Base-by-base conservation (phyloP, 371 early-diverging fungal species). In the Zychaea mexicana region DNA sequence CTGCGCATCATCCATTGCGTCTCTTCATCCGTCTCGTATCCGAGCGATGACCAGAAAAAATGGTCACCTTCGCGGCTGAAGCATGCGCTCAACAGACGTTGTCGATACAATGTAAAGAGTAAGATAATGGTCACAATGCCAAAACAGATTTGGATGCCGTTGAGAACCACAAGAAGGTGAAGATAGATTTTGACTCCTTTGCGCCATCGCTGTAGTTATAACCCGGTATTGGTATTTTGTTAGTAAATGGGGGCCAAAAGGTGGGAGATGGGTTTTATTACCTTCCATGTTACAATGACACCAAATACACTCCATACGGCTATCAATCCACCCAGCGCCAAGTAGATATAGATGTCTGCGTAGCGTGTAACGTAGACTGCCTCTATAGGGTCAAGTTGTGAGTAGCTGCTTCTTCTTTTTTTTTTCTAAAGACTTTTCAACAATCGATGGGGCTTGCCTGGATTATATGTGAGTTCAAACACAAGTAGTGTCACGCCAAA, bases 321-420 rank as follows among this genome's bases (percentile, higher is more conserved):
- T 17, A 67, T 57, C 12, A 67, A 6, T 10, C 62, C 62, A 8
- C 57, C 49, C 24, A 59, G 13, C 10, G 59, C 57, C 2, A 58
- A 28, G 21, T 67, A 67, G 47, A 39, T 42, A 62, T 69, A 69
- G 52, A 73, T 54, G 55, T 73, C 64, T 10, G 27, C 67, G 32
- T 21, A 58, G 21, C 58, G 64, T 38, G 24, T 19, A n/a, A 22
- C 21, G 30, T 64, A 64, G 15, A 7, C 10, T 49, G 36, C n/a
- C n/a, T 21, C 57, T 49, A 31, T 42, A 12, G n/a, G n/a, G n/a
- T n/a, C 15, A 42, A 36, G 10, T 42, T 13, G 13, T 42, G 7
- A 42, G 42, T 15, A 42, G 28, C 1, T 3, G 6, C 28, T 26
- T 58, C n/a, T 8, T 36, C 3, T 5, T 39, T 15, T 27, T 45